Evolutionary conservation across 2,329 filamentous ascomycete genomes (phyloP).

Genomic region (Trichoderma aggressivum): DNA sequence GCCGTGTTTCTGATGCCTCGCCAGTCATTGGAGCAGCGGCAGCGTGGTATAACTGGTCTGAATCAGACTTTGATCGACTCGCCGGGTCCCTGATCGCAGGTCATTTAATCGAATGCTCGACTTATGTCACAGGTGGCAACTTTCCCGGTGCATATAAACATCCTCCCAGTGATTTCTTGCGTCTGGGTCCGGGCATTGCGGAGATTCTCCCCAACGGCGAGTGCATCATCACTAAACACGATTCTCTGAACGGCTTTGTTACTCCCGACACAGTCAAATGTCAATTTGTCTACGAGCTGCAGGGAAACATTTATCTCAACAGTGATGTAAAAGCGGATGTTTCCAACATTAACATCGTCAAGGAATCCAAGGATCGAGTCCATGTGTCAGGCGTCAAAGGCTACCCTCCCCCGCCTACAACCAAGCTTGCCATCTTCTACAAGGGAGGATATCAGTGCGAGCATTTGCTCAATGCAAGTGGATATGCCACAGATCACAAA

Average conservation of each 20-base stretch:
- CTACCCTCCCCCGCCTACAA: constrained; percentile 45
- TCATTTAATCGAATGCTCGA: constrained; percentile 50
- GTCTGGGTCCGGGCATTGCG: constrained; percentile 48
- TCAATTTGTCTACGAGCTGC: constrained; percentile 49
- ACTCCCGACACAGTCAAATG: constrained; percentile 37
- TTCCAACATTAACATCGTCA: constrained; percentile 33
- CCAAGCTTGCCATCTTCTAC: constrained; percentile 51
- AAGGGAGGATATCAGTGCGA: constrained; percentile 47
- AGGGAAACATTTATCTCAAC: constrained; percentile 47
- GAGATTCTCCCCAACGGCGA: constrained; percentile 45
- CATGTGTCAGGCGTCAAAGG: constrained; percentile 41
- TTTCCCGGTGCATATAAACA: constrained; percentile 42
- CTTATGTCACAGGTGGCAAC: constrained; percentile 51
- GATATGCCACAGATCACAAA: constrained; percentile 47
- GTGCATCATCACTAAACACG: constrained; percentile 48
- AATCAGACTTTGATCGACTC: constrained; percentile 43
- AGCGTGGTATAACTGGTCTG: constrained; percentile 50
- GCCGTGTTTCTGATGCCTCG: constrained; percentile 42
- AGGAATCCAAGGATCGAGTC: constrained; percentile 37
- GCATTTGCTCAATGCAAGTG: constrained; percentile 43
- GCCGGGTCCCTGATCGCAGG: constrained; percentile 45
- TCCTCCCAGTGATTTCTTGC: constrained; percentile 22
- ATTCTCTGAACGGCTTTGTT: constrained; percentile 41
- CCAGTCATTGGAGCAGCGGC: constrained; percentile 51
- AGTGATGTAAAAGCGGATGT: constrained; percentile 45